Evolutionary conservation across 129 eudicot genomes (phyloP).

Genomic region (Scalesia atractyloides): DNA sequence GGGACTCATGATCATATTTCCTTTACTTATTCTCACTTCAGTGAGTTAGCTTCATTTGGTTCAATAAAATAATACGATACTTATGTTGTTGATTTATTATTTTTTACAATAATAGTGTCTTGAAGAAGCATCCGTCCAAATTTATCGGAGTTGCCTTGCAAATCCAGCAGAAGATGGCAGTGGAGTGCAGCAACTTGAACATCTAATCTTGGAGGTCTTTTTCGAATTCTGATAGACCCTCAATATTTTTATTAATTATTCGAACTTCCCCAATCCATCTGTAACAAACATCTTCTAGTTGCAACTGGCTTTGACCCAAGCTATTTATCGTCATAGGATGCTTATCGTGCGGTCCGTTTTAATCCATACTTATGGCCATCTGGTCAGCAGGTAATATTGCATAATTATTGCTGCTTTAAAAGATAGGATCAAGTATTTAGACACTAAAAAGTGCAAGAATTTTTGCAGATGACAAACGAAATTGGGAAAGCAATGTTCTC

Average conservation of each 20-base stretch:
- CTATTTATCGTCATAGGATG: constrained; percentile 49
- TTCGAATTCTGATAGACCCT: not conserved
- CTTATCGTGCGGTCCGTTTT: constrained; percentile 88
- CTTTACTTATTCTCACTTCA: not conserved
- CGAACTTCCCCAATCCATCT: not conserved
- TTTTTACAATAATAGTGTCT: constrained; percentile 52
- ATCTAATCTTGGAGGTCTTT: constrained; percentile 64
- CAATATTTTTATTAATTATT: not conserved
- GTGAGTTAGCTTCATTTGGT: constrained; percentile 12
- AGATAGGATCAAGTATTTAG: not conserved
- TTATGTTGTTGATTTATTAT: not conserved
- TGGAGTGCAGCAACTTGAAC: constrained; percentile 68
- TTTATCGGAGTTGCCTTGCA: constrained; percentile 91
- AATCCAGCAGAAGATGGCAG: constrained; percentile 89
- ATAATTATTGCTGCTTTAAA: not conserved
- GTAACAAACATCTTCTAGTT: not conserved
- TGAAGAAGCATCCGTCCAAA: constrained; percentile 78
- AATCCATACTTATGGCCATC: constrained; percentile 94
- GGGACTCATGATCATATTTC: not conserved
- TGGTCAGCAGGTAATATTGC: constrained; percentile 62
- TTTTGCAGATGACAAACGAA: constrained; percentile 78
- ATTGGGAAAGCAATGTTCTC: constrained; percentile 74
- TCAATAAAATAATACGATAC: not conserved
- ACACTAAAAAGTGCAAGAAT: not conserved
- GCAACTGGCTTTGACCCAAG: constrained; percentile 19